These are phyloP conservation scores for Fusarium miscanthi DNA, from an alignment of 2,329 filamentous ascomycete genomes.

Conservation along the genomic window DNA sequence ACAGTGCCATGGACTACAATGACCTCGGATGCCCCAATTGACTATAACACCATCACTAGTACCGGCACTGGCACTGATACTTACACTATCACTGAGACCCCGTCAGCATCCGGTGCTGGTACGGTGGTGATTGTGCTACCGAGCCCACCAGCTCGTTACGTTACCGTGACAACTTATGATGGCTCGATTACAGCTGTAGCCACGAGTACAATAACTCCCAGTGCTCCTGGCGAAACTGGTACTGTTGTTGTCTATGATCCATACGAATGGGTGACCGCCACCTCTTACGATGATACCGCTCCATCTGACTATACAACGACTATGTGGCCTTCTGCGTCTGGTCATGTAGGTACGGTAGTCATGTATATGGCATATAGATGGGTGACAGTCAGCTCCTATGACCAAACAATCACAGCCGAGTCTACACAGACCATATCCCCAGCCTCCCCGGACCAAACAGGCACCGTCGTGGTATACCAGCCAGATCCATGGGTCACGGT, in stretches of 20 bases:
- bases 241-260: background rate
- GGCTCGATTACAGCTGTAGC: accelerated
- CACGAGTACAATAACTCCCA: background rate
- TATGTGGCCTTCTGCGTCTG: background rate
- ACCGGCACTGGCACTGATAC: background rate
- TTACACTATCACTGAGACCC: background rate
- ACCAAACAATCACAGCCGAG: background rate
- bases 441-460: background rate
- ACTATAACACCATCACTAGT: background rate
- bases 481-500: background rate
- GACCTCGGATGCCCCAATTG: background rate
- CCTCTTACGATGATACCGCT: background rate
- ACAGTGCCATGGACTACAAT: background rate
- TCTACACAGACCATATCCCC: background rate
- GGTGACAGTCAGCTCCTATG: background rate
- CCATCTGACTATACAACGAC: background rate
- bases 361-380: background rate
- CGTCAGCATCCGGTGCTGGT: background rate
- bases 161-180: background rate
- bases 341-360: background rate
- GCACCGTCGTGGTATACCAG: background rate
- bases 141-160: background rate
- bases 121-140: background rate
- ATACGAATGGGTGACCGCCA: background rate
- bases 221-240: background rate